These are phyloP conservation scores for Calonectria leucothoes DNA, from an alignment of 2,329 filamentous ascomycete genomes.

Conservation along the genomic window DNA sequence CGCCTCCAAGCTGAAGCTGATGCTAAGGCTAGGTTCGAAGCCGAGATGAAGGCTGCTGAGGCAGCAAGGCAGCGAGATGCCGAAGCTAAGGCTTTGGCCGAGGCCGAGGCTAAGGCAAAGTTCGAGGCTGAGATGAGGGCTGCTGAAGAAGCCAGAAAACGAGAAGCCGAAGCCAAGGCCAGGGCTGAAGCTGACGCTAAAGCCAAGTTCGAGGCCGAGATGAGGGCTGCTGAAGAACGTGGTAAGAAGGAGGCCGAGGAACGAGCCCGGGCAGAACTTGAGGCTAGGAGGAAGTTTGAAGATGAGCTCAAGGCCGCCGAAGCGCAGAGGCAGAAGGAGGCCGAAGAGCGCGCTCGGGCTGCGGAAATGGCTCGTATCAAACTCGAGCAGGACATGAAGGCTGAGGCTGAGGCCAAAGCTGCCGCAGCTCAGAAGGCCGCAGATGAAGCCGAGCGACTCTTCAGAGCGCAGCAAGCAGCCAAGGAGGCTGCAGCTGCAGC, in stretches of 20 bases:
- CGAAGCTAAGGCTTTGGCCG: conserved; percentile 56
- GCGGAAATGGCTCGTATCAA: conserved; percentile 59
- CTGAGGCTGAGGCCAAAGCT: conserved; percentile 54
- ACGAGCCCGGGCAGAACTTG: conserved; percentile 52
- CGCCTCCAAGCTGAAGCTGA: conserved; percentile 58
- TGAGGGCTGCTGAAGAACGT: conserved; percentile 57
- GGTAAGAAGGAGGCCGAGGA: conserved; percentile 62
- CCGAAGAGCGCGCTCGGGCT: conserved; percentile 54
- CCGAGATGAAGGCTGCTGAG: conserved; percentile 56
- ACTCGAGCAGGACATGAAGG: conserved; percentile 56
- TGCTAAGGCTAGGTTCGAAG: conserved; percentile 61
- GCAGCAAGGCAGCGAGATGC: conserved; percentile 59
- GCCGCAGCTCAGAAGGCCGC: conserved; percentile 55
- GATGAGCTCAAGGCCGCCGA: conserved; percentile 57
- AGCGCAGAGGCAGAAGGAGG: conserved; percentile 53
- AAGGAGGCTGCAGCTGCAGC: conserved; percentile 53
- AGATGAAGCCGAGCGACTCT: conserved; percentile 55
- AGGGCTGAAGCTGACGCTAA: conserved; percentile 59
- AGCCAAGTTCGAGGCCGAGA: conserved; percentile 59
- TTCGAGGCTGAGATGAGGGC: conserved; percentile 58
- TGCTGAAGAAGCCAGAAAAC: conserved; percentile 58
- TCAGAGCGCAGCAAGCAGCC: conserved; percentile 53
- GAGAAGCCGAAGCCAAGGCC: conserved; percentile 58
- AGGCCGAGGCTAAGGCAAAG: conserved; percentile 59
- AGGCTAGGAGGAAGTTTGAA: conserved; percentile 52